These are phyloP conservation scores for Prunus mongolica DNA, from an alignment of 306 rosid genomes.

Conservation along the genomic window DNA sequence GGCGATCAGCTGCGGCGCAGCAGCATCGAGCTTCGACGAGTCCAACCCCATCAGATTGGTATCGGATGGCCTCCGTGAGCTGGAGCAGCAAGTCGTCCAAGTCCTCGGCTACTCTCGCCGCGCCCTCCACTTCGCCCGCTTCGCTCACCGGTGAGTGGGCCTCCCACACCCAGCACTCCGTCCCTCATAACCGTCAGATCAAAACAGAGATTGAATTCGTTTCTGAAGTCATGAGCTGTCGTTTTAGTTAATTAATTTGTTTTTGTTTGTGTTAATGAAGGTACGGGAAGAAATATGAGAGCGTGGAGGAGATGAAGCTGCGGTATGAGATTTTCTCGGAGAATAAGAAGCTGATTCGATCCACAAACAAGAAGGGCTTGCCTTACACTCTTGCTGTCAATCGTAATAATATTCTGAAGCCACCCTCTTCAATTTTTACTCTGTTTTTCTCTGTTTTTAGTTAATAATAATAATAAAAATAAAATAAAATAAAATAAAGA, in stretches of 20 bases:
- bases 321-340: constrained; percentile 66
- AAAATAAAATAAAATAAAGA: no score
- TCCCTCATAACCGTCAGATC: neutral
- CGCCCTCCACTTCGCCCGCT: constrained; percentile 73
- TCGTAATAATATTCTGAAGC: constrained; percentile 38
- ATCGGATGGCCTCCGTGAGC: constrained; percentile 45
- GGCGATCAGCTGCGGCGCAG: constrained; percentile 38
- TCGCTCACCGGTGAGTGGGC: constrained; percentile 45
- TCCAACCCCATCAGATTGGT: constrained; percentile 66
- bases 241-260: neutral
- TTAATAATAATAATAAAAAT: neutral
- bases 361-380: constrained; percentile 56
- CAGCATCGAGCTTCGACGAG: constrained; percentile 58
- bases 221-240: neutral
- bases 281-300: constrained; percentile 61
- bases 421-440: neutral
- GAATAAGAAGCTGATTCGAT: constrained; percentile 56
- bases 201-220: neutral
- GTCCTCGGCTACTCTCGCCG: constrained; percentile 55
- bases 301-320: constrained; percentile 58
- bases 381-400: constrained; percentile 70
- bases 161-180: neutral
- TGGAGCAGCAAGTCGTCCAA: constrained; percentile 45
- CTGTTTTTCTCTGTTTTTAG: no score
- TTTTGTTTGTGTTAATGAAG: constrained; percentile 16